These are phyloP conservation scores for Crucihimalaya himalaica DNA, from an alignment of 345 rosid genomes.

Conservation along the genomic window DNA sequence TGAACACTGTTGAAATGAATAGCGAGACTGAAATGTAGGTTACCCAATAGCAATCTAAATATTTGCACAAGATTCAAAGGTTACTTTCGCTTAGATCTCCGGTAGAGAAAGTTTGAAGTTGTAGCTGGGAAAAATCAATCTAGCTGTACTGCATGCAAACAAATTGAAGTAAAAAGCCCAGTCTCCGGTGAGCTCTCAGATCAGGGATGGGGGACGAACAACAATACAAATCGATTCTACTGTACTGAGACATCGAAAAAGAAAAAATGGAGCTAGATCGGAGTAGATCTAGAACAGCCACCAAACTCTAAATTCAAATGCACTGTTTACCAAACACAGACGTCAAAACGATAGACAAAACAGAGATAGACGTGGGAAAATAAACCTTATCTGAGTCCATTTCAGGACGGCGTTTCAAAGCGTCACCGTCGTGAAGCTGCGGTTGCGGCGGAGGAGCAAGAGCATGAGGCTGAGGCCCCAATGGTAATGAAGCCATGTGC, in stretches of 20 bases:
- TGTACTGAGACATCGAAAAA: background rate
- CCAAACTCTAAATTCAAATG: slow-evolving; percentile 19
- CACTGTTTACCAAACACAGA: slow-evolving; percentile 14
- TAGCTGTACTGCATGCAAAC: slow-evolving; percentile 26
- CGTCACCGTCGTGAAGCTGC: slow-evolving; percentile 38
- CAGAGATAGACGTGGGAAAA: background rate
- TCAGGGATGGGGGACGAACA: background rate
- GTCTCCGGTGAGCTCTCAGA: slow-evolving; percentile 17
- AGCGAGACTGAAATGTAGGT: background rate
- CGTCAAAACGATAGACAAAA: background rate
- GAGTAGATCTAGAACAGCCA: slow-evolving; percentile 42
- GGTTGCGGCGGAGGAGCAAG: slow-evolving; percentile 27
- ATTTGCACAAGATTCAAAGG: background rate
- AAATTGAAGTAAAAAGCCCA: background rate
- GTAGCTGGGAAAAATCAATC: background rate
- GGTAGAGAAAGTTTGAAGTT: background rate
- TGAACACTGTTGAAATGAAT: background rate
- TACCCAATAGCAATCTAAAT: background rate
- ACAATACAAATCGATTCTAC: slow-evolving; percentile 31
- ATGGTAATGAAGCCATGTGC: slow-evolving; percentile 58
- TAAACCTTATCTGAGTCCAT: slow-evolving; percentile 55
- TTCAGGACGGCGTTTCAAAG: slow-evolving; percentile 45
- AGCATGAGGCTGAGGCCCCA: slow-evolving; percentile 47
- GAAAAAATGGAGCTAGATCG: slow-evolving; percentile 8
- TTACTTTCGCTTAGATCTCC: background rate